Evolutionary conservation across 352 stramenopile species (phyloP).

Genomic region (Phytopythium montanum): DNA sequence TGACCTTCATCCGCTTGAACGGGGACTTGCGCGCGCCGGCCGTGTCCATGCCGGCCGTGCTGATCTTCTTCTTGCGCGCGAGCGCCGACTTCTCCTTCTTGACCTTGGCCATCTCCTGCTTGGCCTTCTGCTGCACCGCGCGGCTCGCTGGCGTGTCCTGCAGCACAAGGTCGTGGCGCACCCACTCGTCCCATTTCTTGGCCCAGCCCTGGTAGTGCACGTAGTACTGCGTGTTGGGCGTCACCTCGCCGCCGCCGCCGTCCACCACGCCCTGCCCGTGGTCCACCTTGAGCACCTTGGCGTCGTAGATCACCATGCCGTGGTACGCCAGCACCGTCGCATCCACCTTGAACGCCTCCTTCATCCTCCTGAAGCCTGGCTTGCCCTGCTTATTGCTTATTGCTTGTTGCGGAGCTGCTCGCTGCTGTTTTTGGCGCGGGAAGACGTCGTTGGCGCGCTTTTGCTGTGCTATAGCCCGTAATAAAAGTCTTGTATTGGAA

Average conservation of each 20-base stretch:
- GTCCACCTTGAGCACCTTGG: constrained; percentile 83
- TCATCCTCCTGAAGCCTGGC: background rate
- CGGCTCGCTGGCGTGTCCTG: constrained; percentile 60
- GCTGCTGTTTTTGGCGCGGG: constrained; percentile 1
- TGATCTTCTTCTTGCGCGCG: constrained; percentile 63
- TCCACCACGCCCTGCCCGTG: constrained; percentile 54
- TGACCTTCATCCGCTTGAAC: constrained; percentile 77
- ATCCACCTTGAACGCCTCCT: constrained; percentile 41
- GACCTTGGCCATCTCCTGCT: constrained; percentile 31
- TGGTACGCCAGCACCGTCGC: constrained; percentile 77
- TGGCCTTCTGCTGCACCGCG: constrained; percentile 49
- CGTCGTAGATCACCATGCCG: constrained; percentile 83
- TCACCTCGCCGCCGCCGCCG: constrained; percentile 17
- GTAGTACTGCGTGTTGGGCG: constrained; percentile 69
- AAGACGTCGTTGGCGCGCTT: background rate
- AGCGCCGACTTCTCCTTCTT: constrained; percentile 60
- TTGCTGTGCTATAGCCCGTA: background rate
- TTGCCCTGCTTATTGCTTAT: background rate
- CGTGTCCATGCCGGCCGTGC: constrained; percentile 48
- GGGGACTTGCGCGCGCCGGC: constrained; percentile 49
- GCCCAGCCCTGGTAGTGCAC: constrained; percentile 91
- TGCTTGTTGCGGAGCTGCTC: too few relatives aligned
- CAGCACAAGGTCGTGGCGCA: constrained; percentile 65
- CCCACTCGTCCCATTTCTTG: constrained; percentile 92
- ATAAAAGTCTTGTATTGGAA: too few relatives aligned